Evolutionary conservation across 805 yeast species (phyloP).

Genomic region (Starmerella bacillaris): DNA sequence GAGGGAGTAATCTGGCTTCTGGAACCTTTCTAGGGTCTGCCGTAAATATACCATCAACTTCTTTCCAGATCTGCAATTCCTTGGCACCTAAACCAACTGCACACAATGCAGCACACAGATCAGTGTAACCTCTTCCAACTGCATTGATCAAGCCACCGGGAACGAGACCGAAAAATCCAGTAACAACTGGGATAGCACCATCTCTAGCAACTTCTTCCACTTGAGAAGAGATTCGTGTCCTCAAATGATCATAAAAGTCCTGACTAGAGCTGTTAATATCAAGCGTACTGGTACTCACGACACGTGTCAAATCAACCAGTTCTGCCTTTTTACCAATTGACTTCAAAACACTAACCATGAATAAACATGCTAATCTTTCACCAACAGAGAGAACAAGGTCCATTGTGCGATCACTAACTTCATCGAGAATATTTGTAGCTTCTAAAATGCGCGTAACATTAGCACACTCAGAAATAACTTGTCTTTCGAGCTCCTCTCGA

Average conservation of each 20-base stretch:
- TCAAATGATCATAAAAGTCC: constrained; percentile 36
- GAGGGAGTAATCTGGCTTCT: constrained; percentile 61
- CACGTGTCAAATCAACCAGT: constrained; percentile 59
- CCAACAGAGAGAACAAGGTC: constrained; percentile 87
- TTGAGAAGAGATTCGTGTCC: constrained; percentile 32
- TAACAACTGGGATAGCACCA: constrained; percentile 63
- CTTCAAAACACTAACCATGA: constrained; percentile 68
- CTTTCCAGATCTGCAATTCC: constrained; percentile 96
- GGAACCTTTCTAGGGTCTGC: constrained; percentile 96
- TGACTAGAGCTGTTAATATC: constrained; percentile 43
- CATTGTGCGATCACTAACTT: constrained; percentile 69
- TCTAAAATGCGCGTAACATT: constrained; percentile 51
- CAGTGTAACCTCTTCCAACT: constrained; percentile 96
- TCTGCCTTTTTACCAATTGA: constrained; percentile 64
- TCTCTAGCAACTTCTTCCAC: constrained; percentile 19
- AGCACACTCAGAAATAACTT: constrained; percentile 47
- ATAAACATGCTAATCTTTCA: constrained; percentile 78
- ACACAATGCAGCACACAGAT: constrained; percentile 86
- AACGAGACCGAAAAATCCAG: constrained; percentile 90
- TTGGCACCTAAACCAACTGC: constrained; percentile 88
- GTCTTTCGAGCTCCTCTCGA: constrained; percentile 36
- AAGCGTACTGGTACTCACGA: constrained; percentile 27
- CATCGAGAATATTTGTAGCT: constrained; percentile 85
- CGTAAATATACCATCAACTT: constrained; percentile 95
- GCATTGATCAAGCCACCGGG: constrained; percentile 88